Evolutionary conservation across 768 basidiomycete species (phyloP).

Genomic region (Suillus fuscotomentosus): DNA sequence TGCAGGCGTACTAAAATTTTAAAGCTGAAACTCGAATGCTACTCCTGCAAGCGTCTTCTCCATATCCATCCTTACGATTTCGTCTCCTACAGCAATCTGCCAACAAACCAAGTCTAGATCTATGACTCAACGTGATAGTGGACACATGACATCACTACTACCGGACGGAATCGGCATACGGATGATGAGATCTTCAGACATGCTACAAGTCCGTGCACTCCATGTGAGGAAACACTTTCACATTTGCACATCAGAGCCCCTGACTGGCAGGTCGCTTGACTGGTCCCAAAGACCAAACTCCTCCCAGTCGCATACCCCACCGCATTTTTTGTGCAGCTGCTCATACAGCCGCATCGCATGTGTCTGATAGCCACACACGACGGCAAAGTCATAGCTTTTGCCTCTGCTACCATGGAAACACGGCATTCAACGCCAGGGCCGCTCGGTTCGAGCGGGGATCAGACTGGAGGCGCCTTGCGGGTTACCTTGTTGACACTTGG

Average conservation of each 20-base stretch:
- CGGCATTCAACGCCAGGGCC: constrained; percentile 4
- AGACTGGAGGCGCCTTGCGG: constrained; percentile 12
- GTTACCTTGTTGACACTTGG: constrained; percentile 31
- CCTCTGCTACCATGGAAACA: constrained; percentile 21
- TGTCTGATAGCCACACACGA: constrained; percentile 28
- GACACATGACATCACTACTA: background rate
- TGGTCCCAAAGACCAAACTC: constrained; percentile 17
- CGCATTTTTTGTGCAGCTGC: constrained; percentile 32
- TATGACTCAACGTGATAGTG: background rate
- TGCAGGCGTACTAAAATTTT: background rate
- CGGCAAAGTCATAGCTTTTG: constrained; percentile 24
- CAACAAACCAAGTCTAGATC: background rate
- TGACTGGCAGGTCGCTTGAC: background rate
- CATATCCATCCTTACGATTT: background rate
- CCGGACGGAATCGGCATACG: constrained; percentile 18
- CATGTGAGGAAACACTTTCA: constrained; percentile 18
- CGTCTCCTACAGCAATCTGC: background rate
- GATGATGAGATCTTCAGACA: constrained; percentile 27
- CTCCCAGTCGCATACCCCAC: constrained; percentile 26
- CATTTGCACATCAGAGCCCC: background rate
- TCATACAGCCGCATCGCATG: constrained; percentile 27
- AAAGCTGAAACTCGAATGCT: background rate
- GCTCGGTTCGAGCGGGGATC: constrained; percentile 3
- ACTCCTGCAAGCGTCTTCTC: background rate
- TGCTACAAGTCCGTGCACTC: constrained; percentile 24